Evolutionary conservation across 2,329 filamentous ascomycete genomes (phyloP), one percentile per base, ranked within the genome.

Genomic region (Aureobasidium lini): DNA sequence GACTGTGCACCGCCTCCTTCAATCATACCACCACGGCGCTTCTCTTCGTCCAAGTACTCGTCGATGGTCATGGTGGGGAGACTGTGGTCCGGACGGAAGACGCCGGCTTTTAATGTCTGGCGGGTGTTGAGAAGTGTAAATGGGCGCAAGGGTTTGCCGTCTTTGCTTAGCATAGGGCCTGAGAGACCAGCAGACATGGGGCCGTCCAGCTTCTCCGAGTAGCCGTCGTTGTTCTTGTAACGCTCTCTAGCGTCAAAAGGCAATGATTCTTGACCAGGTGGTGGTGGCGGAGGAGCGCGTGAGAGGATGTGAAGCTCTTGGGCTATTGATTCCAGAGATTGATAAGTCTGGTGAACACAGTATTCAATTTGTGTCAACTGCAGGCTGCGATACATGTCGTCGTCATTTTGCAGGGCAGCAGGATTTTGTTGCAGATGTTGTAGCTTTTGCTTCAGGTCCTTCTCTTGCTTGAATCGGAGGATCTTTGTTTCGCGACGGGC

Each of bases 51-150:
- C 15, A 99, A 79, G 69, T 97, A 99, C 76, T 99, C 94, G 66
- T 99, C 94, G 62, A 99, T 96, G 1, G 85, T 89, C 94, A 99
- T 97, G 3, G 94, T 97, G 0, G 94, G 94, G 61, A 99, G 76
- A 73, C 90, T 96, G 71, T 99, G 94, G 7, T 94, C 90, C 0
- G 90, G 84, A 59, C 89, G 82, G 74, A 99, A 99, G 0, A 99
- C 93, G 2, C 88, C 88, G 61, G 86, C 80, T 62, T 86, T 83
- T 61, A 96, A 74, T 62, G 90, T 86, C 62, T 90, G 84, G 39
- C 94, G 83, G 64, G 81, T 87, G 61, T 87, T 86, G 4, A 95
- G 79, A 23, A 99, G 79, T 1, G 91, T 96, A 69, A 99, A 97
- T 0, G 93, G 93, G 66, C 92, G 85, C 66, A 97, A 78, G 13